Evolutionary conservation across 371 early-diverging fungal genomes (phyloP), one percentile per base, ranked within the genome.

Genomic region (Saksenaea oblongispora): DNA sequence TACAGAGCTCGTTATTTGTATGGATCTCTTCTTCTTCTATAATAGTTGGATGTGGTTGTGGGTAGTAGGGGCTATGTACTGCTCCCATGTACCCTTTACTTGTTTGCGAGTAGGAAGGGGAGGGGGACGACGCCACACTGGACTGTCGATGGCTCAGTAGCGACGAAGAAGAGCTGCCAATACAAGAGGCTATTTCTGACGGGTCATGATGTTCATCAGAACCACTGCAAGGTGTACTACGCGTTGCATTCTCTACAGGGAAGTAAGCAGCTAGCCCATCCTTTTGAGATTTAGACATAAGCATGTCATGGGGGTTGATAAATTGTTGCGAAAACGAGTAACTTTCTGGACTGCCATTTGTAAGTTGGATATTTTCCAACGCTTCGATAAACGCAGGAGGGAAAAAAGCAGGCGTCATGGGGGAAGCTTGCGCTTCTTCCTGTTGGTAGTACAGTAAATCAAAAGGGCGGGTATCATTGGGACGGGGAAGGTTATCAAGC

Each of bases 341-440:
- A 47, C 27, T 47, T 47, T 47, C 51, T 47, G 51, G 51, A 22
- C n/a, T 22, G 22, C 51, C 51, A 22, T 47, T 47, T 10, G 51
- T 47, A 18, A 47, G 51, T 47, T 47, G 51, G 15, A 71, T 66
- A 7, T 80, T 77, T 62, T 78, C 77, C 15, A 85, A 64, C 5
- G 86, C 82, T 27, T 84, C 81, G 47, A 78, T 69, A 58, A 86
- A 84, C 27, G 80, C 78, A 31, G 86, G 86, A 31, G 86, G 80
- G 37, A 86, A 86, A 72, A 86, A 83, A 10, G 80, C 80, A 0
- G 86, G 86, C 10, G 86, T 86, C 53, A 75, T 69, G 11, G 78
- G 80, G 4, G 65, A 31, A 22, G 54, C 53, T 41, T 62, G 54
- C 31, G 53, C 54, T 28, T 55, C 55, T 55, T 55, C 31, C 14